These are phyloP conservation scores for Bathelium albidoporum DNA, from an alignment of 495 filamentous ascomycete species.

Conservation along the genomic window DNA sequence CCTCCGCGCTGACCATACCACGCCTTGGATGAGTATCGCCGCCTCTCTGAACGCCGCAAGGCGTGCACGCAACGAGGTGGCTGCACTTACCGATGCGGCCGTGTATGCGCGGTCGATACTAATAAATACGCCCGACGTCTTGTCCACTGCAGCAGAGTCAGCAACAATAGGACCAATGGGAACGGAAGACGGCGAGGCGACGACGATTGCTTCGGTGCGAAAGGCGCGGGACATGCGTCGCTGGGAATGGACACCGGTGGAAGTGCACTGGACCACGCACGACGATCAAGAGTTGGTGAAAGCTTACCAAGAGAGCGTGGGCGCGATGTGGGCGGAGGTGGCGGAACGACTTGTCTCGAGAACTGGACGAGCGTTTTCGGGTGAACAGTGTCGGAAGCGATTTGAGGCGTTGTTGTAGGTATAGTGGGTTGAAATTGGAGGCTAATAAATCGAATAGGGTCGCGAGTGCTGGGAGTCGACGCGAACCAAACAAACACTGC, in stretches of 20 bases:
- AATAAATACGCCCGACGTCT: not conserved
- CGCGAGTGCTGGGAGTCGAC: too few relatives aligned
- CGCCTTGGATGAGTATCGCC: not conserved
- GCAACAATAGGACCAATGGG: too few relatives aligned
- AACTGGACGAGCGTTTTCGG: not conserved
- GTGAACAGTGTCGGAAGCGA: not conserved
- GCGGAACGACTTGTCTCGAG: not conserved
- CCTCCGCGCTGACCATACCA: not conserved
- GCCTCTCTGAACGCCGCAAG: not conserved
- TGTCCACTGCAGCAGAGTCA: too few relatives aligned
- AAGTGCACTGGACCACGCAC: not conserved
- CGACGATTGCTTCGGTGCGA: not conserved
- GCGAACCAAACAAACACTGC: too few relatives aligned
- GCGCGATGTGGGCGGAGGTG: not conserved
- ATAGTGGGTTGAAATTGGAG: not conserved
- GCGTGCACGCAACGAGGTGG: not conserved
- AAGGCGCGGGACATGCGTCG: not conserved
- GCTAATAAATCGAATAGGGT: too few relatives aligned
- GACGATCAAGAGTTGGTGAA: not conserved
- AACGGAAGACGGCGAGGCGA: not conserved
- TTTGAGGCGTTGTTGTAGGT: not conserved
- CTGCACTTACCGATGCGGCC: not conserved
- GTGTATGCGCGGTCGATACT: not conserved
- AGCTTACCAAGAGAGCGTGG: not conserved
- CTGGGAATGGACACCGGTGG: not conserved